Evolutionary conservation across 1,139 yeast species (phyloP).

Genomic region (Pichia kudriavzevii): DNA sequence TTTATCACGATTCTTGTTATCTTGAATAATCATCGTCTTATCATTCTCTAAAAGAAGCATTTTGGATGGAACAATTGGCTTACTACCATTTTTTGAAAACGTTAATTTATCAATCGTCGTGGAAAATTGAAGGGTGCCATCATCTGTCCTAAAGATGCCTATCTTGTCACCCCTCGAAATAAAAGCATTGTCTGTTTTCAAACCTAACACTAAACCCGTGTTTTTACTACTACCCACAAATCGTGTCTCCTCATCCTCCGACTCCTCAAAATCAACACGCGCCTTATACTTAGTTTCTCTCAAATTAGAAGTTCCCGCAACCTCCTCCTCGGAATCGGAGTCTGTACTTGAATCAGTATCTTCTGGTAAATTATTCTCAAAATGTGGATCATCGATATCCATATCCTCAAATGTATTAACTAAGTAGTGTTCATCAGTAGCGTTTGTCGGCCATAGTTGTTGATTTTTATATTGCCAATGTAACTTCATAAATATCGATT

Average conservation of each 20-base stretch:
- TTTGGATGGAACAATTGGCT: conserved; percentile 47
- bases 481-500: conserved; percentile 42
- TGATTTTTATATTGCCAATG: conserved; percentile 58
- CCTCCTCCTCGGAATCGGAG: conserved; percentile 24
- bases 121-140: conserved; percentile 43
- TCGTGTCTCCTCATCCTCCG: conserved; percentile 26
- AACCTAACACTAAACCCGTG: conserved; percentile 63
- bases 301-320: conserved; percentile 21
- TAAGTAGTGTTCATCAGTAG: conserved; percentile 42
- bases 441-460: conserved; percentile 35
- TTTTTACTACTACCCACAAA: conserved; percentile 37
- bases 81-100: conserved; percentile 43
- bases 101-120: conserved; percentile 60
- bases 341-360: conserved; percentile 10
- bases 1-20: conserved; percentile 35
- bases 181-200: conserved; percentile 60
- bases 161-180: conserved; percentile 73
- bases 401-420: conserved; percentile 38
- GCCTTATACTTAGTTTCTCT: conserved; percentile 1
- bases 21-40: conserved; percentile 57
- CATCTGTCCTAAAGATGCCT: conserved; percentile 68
- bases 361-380: conserved; percentile 24
- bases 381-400: conserved; percentile 26
- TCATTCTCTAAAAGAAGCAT: conserved; percentile 76
- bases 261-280: conserved; percentile 13